Conservation (phyloP, 441 rosid genomes). For the Codiaeum variegatum region DNA sequence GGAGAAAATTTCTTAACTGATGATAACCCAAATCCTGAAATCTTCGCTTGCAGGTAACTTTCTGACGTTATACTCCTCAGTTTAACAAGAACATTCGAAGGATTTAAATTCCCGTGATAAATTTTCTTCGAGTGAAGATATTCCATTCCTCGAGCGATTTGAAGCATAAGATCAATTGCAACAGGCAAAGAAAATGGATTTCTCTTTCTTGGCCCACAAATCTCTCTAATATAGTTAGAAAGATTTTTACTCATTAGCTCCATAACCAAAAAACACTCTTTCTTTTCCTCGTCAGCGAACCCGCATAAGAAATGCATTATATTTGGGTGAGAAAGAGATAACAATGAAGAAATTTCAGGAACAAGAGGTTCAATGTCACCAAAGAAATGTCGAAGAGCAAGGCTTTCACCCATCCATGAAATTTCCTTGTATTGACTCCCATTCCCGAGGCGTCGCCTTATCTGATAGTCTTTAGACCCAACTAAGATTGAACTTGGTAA, state of each 20-base stretch:
- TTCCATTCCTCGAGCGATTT: conserved; percentile 91
- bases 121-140: conserved; percentile 72
- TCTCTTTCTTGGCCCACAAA: conserved; percentile 62
- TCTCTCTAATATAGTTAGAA: conserved; percentile 65
- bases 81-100: conserved; percentile 59
- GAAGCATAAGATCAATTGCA: conserved; percentile 80
- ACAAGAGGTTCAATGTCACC: conserved; percentile 51
- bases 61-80: conserved; percentile 46
- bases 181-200: conserved; percentile 62
- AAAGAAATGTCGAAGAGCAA: conserved; percentile 59
- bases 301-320: conserved; percentile 63
- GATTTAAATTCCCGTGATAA: conserved; percentile 73
- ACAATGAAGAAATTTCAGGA: conserved; percentile 53
- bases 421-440: conserved; percentile 85
- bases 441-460: conserved; percentile 59
- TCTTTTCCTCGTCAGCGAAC: conserved; percentile 76
- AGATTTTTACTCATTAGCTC: conserved; percentile 82
- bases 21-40: conserved; percentile 73
- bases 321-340: conserved; percentile 76
- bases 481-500: conserved; percentile 58
- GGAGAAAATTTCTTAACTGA: conserved; percentile 32
- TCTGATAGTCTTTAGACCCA: conserved; percentile 72
- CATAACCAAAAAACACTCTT: conserved; percentile 65
- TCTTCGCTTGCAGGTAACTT: conserved; percentile 67
- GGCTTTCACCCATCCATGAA: conserved; percentile 76